Evolutionary conservation across 345 rosid genomes (phyloP).

Genomic region (Murraya koenigii): DNA sequence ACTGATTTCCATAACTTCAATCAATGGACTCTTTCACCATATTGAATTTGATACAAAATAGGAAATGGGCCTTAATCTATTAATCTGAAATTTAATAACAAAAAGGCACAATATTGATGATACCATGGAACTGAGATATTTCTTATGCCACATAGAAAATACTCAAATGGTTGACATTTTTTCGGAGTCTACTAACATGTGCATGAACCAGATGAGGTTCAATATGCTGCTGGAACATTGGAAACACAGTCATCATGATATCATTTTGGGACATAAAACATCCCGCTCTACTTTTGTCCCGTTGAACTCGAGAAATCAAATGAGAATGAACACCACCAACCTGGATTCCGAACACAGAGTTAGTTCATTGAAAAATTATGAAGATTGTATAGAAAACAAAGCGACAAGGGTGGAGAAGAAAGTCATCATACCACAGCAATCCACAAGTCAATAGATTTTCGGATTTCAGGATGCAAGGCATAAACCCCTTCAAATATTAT

Average conservation of each 20-base stretch:
- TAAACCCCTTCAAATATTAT: constrained; percentile 96
- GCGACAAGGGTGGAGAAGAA: constrained; percentile 16
- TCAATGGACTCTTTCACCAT: neutral
- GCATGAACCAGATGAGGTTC: constrained; percentile 99
- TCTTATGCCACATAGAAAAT: neutral
- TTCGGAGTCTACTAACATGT: constrained; percentile 64
- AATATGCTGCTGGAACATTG: constrained; percentile 97
- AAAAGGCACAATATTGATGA: neutral
- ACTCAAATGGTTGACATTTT: neutral
- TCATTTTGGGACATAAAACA: constrained; percentile 94
- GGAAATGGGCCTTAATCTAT: neutral
- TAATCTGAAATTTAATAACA: neutral
- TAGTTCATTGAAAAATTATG: constrained; percentile 2
- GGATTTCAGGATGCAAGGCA: constrained; percentile 93
- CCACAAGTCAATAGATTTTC: constrained; percentile 90
- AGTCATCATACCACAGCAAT: constrained; percentile 87
- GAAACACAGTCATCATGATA: constrained; percentile 97
- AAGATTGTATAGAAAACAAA: constrained; percentile 16
- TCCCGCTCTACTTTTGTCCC: constrained; percentile 92
- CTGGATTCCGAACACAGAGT: constrained; percentile 40
- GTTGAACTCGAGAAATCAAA: constrained; percentile 94
- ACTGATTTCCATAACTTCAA: constrained; percentile 4
- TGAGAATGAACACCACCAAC: constrained; percentile 99
- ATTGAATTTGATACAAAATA: neutral
- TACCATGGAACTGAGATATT: neutral